Evolutionary conservation across 1,284 basidiomycete species (phyloP).

Genomic region (Microbotryum violaceum): DNA sequence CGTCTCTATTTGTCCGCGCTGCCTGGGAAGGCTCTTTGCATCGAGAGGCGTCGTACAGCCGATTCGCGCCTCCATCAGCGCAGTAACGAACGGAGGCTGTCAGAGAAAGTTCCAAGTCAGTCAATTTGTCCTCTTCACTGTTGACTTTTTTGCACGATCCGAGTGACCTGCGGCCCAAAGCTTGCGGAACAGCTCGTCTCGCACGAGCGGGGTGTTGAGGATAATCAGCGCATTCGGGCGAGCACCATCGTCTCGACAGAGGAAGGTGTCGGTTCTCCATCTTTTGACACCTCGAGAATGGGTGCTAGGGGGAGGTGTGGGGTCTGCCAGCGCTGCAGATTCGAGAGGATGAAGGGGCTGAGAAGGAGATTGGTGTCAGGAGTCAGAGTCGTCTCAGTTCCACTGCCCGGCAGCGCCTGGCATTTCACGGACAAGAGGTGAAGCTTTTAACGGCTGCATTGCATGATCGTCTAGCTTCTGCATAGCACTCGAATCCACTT

Average conservation of each 20-base stretch:
- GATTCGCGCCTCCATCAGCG: conserved; percentile 91
- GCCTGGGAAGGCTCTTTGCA: conserved; percentile 8
- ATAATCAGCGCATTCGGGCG: conserved; percentile 59
- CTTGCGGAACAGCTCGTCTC: conserved; percentile 51
- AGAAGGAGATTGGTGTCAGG: neutral
- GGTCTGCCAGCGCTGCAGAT: neutral
- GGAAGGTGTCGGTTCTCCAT: conserved; percentile 18
- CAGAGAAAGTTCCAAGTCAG: conserved; percentile 30
- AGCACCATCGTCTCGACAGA: conserved; percentile 2
- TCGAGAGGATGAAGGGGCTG: neutral
- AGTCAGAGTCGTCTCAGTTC: too few species aligned
- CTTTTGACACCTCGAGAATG: neutral
- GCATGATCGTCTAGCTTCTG: too few species aligned
- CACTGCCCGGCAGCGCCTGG: too few species aligned
- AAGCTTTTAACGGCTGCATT: too few species aligned
- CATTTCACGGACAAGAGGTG: too few species aligned
- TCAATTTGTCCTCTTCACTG: conserved; percentile 36
- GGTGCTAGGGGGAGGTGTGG: too few species aligned
- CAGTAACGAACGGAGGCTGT: conserved; percentile 48
- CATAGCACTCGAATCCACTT: too few species aligned
- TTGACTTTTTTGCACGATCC: conserved; percentile 16
- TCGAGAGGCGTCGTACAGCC: conserved; percentile 60
- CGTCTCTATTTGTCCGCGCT: neutral
- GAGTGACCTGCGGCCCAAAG: conserved; percentile 61
- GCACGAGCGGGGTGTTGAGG: conserved; percentile 76